Conservation (phyloP, 2,329 filamentous ascomycete genomes). For the Aaosphaeria arxii region DNA sequence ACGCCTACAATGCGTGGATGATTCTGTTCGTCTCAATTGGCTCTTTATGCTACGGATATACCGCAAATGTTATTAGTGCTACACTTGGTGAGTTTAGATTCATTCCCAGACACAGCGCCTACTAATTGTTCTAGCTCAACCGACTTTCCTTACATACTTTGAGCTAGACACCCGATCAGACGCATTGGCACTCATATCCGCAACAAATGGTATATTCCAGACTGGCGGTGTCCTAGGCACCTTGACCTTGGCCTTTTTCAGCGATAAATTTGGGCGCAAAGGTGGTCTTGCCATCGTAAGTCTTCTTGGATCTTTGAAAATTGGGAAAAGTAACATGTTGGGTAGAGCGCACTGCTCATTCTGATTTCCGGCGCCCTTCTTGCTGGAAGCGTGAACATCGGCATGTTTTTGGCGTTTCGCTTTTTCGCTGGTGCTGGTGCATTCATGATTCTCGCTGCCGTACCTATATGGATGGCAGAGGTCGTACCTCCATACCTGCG, state of each 20-base stretch:
- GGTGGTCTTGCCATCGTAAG: neutral
- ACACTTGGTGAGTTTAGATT: neutral
- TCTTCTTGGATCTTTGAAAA: too few relatives aligned
- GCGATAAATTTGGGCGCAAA: neutral
- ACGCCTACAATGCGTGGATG: neutral
- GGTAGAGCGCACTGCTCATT: neutral
- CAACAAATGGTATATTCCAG: conserved; percentile 3
- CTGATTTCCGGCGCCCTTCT: neutral
- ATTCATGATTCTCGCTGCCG: neutral
- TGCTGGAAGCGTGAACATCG: neutral
- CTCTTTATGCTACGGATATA: neutral
- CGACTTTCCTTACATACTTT: conserved; percentile 2
- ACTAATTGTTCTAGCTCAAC: neutral
- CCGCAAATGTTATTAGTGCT: neutral
- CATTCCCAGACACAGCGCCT: neutral
- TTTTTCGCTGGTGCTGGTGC: neutral
- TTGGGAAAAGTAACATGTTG: too few relatives aligned
- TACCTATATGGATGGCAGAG: neutral
- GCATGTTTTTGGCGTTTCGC: neutral
- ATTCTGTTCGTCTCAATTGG: neutral
- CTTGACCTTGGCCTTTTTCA: neutral
- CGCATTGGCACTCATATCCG: neutral
- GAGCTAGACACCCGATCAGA: conserved; percentile 1
- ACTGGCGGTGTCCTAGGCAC: conserved; percentile 1
- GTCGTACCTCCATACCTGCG: neutral